These are phyloP conservation scores for Cyberlindnera amylophila DNA, from an alignment of 805 yeast genomes.

Conservation along the genomic window DNA sequence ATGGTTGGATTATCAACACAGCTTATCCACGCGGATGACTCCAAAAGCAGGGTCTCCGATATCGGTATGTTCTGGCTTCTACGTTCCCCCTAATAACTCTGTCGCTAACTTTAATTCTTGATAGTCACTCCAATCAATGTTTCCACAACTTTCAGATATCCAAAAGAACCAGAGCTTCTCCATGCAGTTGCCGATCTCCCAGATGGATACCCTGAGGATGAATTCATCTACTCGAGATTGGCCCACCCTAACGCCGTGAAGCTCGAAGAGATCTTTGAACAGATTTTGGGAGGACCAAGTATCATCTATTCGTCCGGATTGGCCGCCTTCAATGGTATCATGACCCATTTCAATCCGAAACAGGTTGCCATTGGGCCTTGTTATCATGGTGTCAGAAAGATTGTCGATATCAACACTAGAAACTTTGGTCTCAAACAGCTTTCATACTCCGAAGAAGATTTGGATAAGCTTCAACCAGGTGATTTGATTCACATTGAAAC, in stretches of 20 bases:
- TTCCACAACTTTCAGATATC: slow-evolving; percentile 72
- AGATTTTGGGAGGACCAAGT: slow-evolving; percentile 58
- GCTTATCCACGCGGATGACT: slow-evolving; percentile 71
- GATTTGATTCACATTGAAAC: slow-evolving; percentile 84
- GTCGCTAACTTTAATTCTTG: too few species aligned
- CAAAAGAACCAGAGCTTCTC: slow-evolving; percentile 53
- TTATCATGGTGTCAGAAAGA: slow-evolving; percentile 81
- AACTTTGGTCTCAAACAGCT: slow-evolving; percentile 52
- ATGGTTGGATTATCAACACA: slow-evolving; percentile 47
- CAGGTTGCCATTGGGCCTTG: slow-evolving; percentile 71
- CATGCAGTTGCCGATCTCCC: slow-evolving; percentile 40
- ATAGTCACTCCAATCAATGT: slow-evolving; percentile 74
- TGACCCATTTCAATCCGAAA: slow-evolving; percentile 71
- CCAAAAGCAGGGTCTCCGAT: slow-evolving; percentile 51
- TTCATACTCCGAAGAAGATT: slow-evolving; percentile 41
- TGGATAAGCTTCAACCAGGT: slow-evolving; percentile 48
- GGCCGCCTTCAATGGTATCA: slow-evolving; percentile 73
- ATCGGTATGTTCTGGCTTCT: slow-evolving; percentile 33
- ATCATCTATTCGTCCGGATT: slow-evolving; percentile 76
- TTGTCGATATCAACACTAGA: slow-evolving; percentile 59
- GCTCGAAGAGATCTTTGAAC: slow-evolving; percentile 60
- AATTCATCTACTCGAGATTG: slow-evolving; percentile 63
- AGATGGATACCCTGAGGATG: slow-evolving; percentile 31
- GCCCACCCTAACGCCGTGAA: slow-evolving; percentile 70
- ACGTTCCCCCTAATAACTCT: background rate